Conservation (phyloP, 2,329 filamentous ascomycete species). For the Fusarium anguioides region DNA sequence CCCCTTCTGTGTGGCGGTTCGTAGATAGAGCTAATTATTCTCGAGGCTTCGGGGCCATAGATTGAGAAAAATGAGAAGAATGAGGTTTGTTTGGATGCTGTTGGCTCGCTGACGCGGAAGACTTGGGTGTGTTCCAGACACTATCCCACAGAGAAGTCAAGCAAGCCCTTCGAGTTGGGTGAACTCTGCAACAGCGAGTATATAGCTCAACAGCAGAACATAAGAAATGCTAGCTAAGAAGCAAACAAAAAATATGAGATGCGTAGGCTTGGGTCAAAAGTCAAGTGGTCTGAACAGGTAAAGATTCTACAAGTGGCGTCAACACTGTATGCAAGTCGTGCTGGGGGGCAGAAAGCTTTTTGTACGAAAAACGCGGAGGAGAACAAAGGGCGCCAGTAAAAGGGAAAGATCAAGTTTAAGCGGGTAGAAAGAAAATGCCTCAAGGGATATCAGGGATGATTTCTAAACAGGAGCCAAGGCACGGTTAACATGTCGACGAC, state of each 20-base stretch:
- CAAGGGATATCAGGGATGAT: slow-evolving; percentile 15
- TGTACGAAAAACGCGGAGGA: slow-evolving; percentile 9
- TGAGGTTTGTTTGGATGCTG: no score
- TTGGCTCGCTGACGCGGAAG: background rate
- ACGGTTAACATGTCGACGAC: slow-evolving; percentile 9
- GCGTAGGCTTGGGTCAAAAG: background rate
- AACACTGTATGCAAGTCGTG: background rate
- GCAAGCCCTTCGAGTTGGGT: background rate
- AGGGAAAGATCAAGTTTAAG: background rate
- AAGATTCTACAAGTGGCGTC: slow-evolving; percentile 5
- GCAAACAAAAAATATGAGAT: background rate
- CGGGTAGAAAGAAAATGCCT: slow-evolving; percentile 27
- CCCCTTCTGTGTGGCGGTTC: background rate
- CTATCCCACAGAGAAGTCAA: background rate
- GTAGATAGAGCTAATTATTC: background rate
- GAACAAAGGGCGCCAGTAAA: background rate
- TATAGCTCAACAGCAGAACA: background rate
- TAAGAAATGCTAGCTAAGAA: background rate
- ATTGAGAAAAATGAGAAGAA: background rate
- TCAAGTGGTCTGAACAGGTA: background rate
- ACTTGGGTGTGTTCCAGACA: background rate
- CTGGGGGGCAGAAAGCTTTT: slow-evolving; percentile 27
- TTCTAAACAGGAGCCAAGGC: slow-evolving; percentile 24
- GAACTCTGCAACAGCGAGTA: background rate
- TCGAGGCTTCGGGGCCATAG: background rate